Evolutionary conservation across 2,329 filamentous ascomycete genomes (phyloP).

Genomic region (Aureobasidium sp.): DNA sequence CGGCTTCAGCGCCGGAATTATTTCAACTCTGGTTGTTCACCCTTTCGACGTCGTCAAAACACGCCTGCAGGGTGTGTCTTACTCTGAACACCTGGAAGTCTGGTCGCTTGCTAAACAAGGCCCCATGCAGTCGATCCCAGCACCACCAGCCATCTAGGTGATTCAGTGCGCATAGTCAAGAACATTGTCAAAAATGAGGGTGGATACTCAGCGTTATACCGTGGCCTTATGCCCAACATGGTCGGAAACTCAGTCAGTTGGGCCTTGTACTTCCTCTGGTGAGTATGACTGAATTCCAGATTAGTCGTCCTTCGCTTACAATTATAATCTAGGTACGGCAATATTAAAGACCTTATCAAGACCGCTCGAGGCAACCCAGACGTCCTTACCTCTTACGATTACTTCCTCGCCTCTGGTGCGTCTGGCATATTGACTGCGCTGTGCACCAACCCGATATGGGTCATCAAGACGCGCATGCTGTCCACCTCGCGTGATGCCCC

Average conservation of each 20-base stretch:
- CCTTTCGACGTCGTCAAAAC: conserved; percentile 96
- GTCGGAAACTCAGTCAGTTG: conserved; percentile 85
- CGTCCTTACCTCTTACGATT: conserved; percentile 59
- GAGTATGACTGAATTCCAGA: background rate
- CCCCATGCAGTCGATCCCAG: conserved; percentile 43
- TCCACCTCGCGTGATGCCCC: conserved; percentile 66
- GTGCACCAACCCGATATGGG: conserved; percentile 94
- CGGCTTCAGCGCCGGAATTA: conserved; percentile 79
- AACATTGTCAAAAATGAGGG: conserved; percentile 50
- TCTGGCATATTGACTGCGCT: conserved; percentile 69
- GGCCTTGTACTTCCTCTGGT: conserved; percentile 82
- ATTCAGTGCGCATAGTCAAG: conserved; percentile 47
- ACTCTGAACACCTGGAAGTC: background rate
- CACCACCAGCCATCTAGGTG: conserved; percentile 42
- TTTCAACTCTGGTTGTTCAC: conserved; percentile 81
- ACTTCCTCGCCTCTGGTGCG: conserved; percentile 67
- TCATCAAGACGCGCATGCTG: conserved; percentile 95
- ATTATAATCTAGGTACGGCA: conserved; percentile 42
- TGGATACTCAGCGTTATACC: conserved; percentile 66
- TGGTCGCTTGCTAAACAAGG: conserved; percentile 1
- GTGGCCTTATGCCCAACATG: conserved; percentile 83
- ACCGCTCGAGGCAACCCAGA: conserved; percentile 31
- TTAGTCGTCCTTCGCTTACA: background rate
- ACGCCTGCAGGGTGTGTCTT: conserved; percentile 59
- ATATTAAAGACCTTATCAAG: conserved; percentile 50